A percentile compares a stretch with the other conserved stretches of the same genome.
phyloP scores from a whole-genome alignment of 2,329 filamentous ascomycete species.

The Trichoderma sp. region DNA sequence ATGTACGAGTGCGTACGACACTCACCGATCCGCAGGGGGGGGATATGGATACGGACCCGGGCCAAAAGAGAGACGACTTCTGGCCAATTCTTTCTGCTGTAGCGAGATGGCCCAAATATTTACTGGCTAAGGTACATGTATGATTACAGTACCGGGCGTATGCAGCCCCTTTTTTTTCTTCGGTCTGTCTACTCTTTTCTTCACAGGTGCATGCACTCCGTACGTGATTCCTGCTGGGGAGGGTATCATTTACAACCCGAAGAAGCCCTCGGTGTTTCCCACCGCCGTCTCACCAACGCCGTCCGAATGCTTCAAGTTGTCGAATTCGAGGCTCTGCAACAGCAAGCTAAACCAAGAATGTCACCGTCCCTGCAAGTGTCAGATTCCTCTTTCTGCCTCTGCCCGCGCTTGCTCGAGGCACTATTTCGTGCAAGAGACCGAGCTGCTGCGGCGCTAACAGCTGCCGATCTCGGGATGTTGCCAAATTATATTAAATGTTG shows the following conservation, averaged over 20 bases:
- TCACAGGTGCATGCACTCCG: background rate
- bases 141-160: background rate
- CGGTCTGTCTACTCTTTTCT: background rate
- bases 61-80: background rate
- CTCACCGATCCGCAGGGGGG: background rate
- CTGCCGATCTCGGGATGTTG: constrained; percentile 16
- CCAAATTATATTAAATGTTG: background rate
- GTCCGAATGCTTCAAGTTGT: background rate
- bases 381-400: background rate
- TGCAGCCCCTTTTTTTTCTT: background rate
- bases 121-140: background rate
- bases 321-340: background rate
- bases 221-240: background rate
- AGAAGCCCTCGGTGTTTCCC: background rate
- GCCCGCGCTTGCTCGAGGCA: background rate
- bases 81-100: background rate
- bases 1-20: constrained; percentile 9
- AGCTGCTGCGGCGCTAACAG: constrained; percentile 15
- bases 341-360: background rate
- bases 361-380: background rate
- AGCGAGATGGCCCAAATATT: background rate
- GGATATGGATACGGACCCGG: background rate
- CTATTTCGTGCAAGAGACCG: background rate
- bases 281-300: background rate
- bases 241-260: background rate